These are phyloP conservation scores for Penicillium argentinense DNA, from an alignment of 495 filamentous ascomycete species.

Conservation along the genomic window DNA sequence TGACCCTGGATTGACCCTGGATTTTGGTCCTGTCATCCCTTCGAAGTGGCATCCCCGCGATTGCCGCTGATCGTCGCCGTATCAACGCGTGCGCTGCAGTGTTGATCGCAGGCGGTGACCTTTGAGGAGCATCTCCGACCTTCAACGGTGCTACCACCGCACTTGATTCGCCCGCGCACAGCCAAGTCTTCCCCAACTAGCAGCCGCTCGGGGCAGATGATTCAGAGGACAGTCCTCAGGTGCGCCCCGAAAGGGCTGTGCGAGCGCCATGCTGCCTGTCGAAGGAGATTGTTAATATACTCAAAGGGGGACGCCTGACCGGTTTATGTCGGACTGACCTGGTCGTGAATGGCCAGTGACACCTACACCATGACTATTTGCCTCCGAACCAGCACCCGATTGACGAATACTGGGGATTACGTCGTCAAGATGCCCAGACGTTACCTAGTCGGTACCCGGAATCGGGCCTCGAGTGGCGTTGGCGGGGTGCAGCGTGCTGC, in stretches of 20 bases:
- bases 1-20: too few relatives aligned
- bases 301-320: not conserved
- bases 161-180: not conserved
- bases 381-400: too few relatives aligned
- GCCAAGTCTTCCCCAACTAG: not conserved
- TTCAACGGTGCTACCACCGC: not conserved
- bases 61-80: slow-evolving; percentile 5
- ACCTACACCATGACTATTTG: too few relatives aligned
- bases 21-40: too few relatives aligned
- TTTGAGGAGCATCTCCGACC: not conserved
- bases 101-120: not conserved
- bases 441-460: too few relatives aligned
- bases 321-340: not conserved
- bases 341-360: not conserved
- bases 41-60: slow-evolving; percentile 2
- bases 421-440: too few relatives aligned
- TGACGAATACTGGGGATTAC: too few relatives aligned
- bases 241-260: not conserved
- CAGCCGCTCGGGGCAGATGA: not conserved
- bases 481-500: too few relatives aligned
- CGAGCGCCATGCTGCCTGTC: too few relatives aligned
- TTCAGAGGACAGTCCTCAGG: not conserved
- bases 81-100: not conserved
- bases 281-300: too few relatives aligned
- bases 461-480: too few relatives aligned